Percentiles rank a stretch among this genome's conserved stretches.
Conservation (phyloP, 1,284 basidiomycete species). For the Marasmius tenuissimus region DNA sequence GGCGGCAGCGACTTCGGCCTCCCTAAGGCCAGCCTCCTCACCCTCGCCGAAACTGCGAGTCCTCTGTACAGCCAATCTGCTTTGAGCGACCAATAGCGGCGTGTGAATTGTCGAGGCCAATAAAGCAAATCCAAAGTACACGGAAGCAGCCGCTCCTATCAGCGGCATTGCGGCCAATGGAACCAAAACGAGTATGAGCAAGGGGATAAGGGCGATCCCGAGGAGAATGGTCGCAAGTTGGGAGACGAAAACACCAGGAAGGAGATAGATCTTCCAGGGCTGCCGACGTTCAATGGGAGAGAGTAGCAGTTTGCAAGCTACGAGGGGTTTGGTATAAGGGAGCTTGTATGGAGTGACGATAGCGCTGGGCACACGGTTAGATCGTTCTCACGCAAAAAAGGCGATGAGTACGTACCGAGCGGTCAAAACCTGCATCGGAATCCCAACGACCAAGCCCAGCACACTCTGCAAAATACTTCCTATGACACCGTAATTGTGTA, state of each 20-base stretch:
- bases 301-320: neutral
- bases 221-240: neutral
- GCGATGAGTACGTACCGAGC: neutral
- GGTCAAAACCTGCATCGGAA: neutral
- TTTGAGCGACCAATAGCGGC: neutral
- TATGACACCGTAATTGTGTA: neutral
- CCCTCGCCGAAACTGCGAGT: neutral
- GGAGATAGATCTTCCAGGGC: neutral
- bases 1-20: neutral
- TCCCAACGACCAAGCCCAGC: neutral
- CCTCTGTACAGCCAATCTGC: neutral
- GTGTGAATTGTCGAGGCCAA: neutral
- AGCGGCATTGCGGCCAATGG: neutral
- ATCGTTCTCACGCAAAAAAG: neutral
- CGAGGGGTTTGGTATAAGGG: neutral
- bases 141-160: neutral
- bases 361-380: neutral
- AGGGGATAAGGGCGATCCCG: neutral
- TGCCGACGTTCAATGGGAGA: neutral
- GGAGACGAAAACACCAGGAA: neutral
- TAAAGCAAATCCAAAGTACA: neutral
- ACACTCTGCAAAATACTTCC: neutral
- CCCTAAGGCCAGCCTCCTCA: neutral
- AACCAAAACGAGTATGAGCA: neutral
- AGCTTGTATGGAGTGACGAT: slow-evolving; percentile 1